Evolutionary conservation across 2,329 filamentous ascomycete genomes (phyloP).

Genomic region (Boeremia lycopersici): DNA sequence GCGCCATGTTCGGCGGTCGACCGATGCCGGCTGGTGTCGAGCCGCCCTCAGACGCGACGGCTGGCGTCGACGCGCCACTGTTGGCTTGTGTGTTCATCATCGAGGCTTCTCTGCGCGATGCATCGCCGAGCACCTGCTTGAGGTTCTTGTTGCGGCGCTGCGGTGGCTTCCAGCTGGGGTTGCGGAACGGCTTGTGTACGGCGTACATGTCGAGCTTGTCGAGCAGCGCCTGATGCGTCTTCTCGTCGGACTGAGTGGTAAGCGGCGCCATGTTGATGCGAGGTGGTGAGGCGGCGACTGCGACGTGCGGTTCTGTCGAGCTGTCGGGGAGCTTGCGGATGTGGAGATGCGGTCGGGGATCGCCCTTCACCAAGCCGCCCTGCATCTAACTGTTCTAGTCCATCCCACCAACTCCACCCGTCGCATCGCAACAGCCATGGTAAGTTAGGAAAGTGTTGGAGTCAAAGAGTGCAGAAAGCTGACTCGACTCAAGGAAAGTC

Average conservation of each 20-base stretch:
- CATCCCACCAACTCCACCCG: conserved; percentile 31
- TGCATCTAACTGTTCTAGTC: conserved; percentile 36
- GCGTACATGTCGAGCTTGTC: conserved; percentile 90
- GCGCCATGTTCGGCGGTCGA: conserved; percentile 70
- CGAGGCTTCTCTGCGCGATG: conserved; percentile 86
- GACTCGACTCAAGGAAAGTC: conserved; percentile 71
- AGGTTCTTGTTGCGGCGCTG: conserved; percentile 98
- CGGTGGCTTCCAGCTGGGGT: conserved; percentile 86
- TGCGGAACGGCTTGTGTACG: conserved; percentile 88
- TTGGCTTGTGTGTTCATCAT: conserved; percentile 81
- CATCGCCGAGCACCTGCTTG: conserved; percentile 93
- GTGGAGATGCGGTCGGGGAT: conserved; percentile 25
- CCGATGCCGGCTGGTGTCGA: conserved; percentile 67
- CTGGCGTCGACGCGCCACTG: conserved; percentile 75
- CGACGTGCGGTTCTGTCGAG: conserved; percentile 6
- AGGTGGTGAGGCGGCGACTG: neutral
- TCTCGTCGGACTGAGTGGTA: conserved; percentile 75
- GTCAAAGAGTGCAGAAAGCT: neutral
- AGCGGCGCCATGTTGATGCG: conserved; percentile 59
- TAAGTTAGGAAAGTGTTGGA: conserved; percentile 15
- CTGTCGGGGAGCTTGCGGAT: conserved; percentile 25
- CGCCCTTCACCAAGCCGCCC: conserved; percentile 23
- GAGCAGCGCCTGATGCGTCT: conserved; percentile 79
- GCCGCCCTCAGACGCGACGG: conserved; percentile 44
- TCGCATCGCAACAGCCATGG: conserved; percentile 34